These are phyloP conservation scores for Clonostachys sp. DNA, from an alignment of 2,329 filamentous ascomycete species.

Conservation along the genomic window DNA sequence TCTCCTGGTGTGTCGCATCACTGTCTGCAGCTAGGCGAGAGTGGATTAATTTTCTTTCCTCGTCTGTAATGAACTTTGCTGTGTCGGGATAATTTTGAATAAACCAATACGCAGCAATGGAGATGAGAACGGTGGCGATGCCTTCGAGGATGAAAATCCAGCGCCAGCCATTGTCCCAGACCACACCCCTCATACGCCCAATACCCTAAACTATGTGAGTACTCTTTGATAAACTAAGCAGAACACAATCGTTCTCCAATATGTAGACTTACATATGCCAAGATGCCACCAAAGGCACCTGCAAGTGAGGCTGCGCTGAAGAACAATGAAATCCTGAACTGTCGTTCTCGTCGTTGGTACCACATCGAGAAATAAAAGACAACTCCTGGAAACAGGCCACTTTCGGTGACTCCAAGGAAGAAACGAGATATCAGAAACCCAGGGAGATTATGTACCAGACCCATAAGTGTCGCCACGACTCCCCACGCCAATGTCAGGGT, in stretches of 20 bases:
- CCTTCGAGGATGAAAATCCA: slow-evolving; percentile 62
- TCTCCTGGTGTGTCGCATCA: slow-evolving; percentile 64
- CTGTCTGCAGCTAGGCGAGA: slow-evolving; percentile 63
- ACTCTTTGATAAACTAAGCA: slow-evolving; percentile 15
- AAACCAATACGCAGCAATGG: slow-evolving; percentile 48
- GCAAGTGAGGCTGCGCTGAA: slow-evolving; percentile 50
- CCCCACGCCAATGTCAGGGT: slow-evolving; percentile 58
- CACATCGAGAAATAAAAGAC: slow-evolving; percentile 48
- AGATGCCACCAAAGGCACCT: slow-evolving; percentile 51
- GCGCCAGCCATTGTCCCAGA: slow-evolving; percentile 48
- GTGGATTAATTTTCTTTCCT: slow-evolving; percentile 65
- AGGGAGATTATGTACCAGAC: slow-evolving; percentile 38
- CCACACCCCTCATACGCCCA: slow-evolving; percentile 45
- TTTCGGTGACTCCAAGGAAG: slow-evolving; percentile 53
- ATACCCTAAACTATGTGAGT: slow-evolving; percentile 33
- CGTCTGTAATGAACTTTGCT: slow-evolving; percentile 49
- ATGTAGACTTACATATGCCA: slow-evolving; percentile 44
- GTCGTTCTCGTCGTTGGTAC: slow-evolving; percentile 49
- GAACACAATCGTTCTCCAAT: slow-evolving; percentile 60
- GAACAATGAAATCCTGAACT: slow-evolving; percentile 51
- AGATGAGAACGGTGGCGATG: slow-evolving; percentile 47
- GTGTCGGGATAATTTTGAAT: slow-evolving; percentile 63
- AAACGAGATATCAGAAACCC: slow-evolving; percentile 50
- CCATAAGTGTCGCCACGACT: slow-evolving; percentile 45
- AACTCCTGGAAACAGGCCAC: slow-evolving; percentile 51